phyloP scores from a whole-genome alignment of 345 rosid species.

The Melaleuca quinquenervia region DNA sequence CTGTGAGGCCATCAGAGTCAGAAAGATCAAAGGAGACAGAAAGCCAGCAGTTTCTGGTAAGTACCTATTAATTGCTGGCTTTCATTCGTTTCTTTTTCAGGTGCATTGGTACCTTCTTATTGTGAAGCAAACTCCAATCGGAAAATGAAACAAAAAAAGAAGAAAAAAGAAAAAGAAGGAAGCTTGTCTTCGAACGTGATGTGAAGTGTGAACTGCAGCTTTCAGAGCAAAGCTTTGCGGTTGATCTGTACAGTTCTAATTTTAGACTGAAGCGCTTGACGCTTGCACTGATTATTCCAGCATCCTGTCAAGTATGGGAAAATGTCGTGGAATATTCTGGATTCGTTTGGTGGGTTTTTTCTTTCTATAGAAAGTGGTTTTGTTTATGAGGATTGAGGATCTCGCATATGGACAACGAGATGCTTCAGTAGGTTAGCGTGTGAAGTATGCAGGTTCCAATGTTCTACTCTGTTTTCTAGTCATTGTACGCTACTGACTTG shows the following conservation, averaged over 20 bases:
- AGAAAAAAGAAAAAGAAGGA: neutral
- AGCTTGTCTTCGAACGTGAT: neutral
- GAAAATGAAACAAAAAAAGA: neutral
- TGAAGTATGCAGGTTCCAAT: neutral
- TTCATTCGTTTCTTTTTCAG: constrained; percentile 38
- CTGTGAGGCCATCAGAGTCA: neutral
- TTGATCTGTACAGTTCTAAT: neutral
- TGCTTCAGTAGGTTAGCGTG: neutral
- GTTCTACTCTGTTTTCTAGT: neutral
- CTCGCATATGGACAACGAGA: neutral
- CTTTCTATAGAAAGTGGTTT: neutral
- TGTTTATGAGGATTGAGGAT: neutral
- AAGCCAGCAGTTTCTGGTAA: constrained; percentile 61
- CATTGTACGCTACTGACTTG: constrained; percentile 1
- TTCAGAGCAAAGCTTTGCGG: neutral
- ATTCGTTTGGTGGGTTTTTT: neutral
- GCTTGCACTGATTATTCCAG: neutral
- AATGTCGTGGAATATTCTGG: neutral
- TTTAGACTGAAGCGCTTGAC: neutral
- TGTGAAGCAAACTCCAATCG: neutral
- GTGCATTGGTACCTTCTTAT: constrained; percentile 6
- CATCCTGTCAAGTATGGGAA: neutral
- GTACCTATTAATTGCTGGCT: constrained; percentile 45
- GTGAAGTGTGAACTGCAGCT: neutral
- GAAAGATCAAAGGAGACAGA: constrained; percentile 5